Conservation (phyloP, 352 stramenopile species). For the Phytophthora sojae region DNA sequence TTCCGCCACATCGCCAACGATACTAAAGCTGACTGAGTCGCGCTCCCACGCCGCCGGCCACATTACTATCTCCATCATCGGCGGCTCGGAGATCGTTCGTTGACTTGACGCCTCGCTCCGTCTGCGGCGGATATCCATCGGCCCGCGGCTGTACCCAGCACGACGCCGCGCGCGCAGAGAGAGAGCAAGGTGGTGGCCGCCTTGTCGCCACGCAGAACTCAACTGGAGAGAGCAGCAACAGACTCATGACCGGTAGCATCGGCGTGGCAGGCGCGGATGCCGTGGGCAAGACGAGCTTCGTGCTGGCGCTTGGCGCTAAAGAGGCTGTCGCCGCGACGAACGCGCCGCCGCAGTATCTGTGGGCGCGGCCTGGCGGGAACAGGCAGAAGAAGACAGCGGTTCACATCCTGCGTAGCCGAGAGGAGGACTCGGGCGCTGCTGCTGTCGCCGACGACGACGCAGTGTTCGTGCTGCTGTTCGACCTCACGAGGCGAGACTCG, state of each 20-base stretch:
- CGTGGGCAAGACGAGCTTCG: conserved; percentile 63
- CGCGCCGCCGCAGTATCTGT: conserved; percentile 21
- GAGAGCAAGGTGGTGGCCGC: background rate
- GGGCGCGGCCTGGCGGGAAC: conserved; percentile 24
- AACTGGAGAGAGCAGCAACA: conserved; percentile 4
- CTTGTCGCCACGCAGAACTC: conserved; percentile 2
- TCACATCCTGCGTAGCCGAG: conserved; percentile 25
- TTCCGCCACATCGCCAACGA: background rate
- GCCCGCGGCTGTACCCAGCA: conserved; percentile 23
- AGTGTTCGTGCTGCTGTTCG: conserved; percentile 62
- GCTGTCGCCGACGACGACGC: conserved; percentile 18
- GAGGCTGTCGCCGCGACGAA: conserved; percentile 9
- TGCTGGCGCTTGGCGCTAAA: conserved; percentile 53
- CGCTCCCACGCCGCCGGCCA: background rate
- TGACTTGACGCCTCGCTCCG: conserved; percentile 3
- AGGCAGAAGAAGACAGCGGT: conserved; percentile 22
- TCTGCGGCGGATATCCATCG: conserved; percentile 20
- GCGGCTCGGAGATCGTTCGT: background rate
- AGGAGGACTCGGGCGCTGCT: conserved; percentile 11
- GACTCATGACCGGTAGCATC: conserved; percentile 37
- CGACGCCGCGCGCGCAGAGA: conserved; percentile 8
- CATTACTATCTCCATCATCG: background rate
- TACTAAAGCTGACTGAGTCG: background rate
- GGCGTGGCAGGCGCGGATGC: conserved; percentile 48
- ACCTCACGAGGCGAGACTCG: conserved; percentile 52